Evolutionary conservation across 768 basidiomycete genomes (phyloP), one percentile per base, ranked within the genome.

Genomic region (Gymnopilus junonius): DNA sequence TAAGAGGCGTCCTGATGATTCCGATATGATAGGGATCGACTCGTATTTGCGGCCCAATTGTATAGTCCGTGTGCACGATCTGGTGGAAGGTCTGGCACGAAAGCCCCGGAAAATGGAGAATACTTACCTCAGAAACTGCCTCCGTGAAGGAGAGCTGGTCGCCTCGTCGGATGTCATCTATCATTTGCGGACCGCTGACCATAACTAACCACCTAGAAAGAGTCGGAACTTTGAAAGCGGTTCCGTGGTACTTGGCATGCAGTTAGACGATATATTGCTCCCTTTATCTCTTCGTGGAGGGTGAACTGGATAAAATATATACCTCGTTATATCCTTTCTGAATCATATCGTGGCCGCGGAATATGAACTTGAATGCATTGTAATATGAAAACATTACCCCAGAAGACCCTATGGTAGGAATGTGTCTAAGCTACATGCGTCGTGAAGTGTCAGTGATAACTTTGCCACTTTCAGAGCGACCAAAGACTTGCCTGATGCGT

Each of bases 351-450:
- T 62, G 59, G 8, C 56, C 56, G 27, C 60, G 37, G 8, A 40
- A 23, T 20, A 58, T 46, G 34, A 58, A 62, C 21, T 55, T 61
- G 42, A 61, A 50, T 10, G 59, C 59, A 21, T 59, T 56, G 20
- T 55, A n/a, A 14, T 65, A 62, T 17, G 64, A 65, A 1, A 40
- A 14, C 1, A 65, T 21, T 32, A 62, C 29, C 8, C 60, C 55
- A 31, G 64, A 65, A 1, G 64, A 65, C 8, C 64, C 64, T 17
- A 62, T 46, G 7, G 60, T 62, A 1, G 64, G 64, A 29, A 65
- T 65, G 23, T 65, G 64, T 20, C 34, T 35, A 1, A 65, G 57
- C 64, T 65, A 50, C 17, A 37, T 34, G 8, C n/a, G 4, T 25
- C 48, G 23, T 15, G 37, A 35, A 21, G 11, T 17, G 27, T 58